phyloP scores from a whole-genome alignment of 78 protist species.

The Protostelium mycophagum region DNA sequence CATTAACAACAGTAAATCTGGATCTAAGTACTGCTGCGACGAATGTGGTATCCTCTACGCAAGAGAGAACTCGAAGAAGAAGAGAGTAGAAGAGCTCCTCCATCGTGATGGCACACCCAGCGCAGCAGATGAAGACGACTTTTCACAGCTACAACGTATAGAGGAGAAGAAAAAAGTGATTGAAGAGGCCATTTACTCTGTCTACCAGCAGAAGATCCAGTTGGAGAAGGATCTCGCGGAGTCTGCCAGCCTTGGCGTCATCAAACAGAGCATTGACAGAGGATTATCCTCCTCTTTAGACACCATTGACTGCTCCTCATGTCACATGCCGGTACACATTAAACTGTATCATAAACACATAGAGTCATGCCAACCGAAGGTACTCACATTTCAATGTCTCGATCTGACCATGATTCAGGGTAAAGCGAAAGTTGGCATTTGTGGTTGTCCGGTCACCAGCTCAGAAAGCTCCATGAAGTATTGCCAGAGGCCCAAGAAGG shows the following conservation, averaged over 20 bases:
- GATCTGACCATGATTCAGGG: neutral
- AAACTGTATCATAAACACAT: neutral
- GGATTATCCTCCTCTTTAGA: neutral
- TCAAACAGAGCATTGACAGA: neutral
- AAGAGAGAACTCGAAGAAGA: conserved; percentile 22
- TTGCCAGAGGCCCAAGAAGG: neutral
- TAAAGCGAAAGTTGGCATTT: neutral
- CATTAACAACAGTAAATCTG: neutral
- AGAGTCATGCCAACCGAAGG: neutral
- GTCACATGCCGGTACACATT: neutral
- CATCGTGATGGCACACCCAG: neutral
- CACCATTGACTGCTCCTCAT: neutral
- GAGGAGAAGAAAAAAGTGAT: neutral
- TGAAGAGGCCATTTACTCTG: neutral
- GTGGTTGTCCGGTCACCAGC: neutral
- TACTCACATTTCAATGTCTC: neutral
- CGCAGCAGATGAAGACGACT: neutral
- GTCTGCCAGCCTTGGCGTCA: neutral
- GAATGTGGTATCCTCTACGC: conserved; percentile 49
- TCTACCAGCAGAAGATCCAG: neutral
- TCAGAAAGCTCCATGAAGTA: neutral
- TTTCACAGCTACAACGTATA: neutral
- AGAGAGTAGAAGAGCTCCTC: neutral
- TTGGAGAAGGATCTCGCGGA: neutral
- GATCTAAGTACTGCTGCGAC: conserved; percentile 41